These are phyloP conservation scores for Solioccasus polychromus DNA, from an alignment of 768 basidiomycete genomes.

Conservation along the genomic window DNA sequence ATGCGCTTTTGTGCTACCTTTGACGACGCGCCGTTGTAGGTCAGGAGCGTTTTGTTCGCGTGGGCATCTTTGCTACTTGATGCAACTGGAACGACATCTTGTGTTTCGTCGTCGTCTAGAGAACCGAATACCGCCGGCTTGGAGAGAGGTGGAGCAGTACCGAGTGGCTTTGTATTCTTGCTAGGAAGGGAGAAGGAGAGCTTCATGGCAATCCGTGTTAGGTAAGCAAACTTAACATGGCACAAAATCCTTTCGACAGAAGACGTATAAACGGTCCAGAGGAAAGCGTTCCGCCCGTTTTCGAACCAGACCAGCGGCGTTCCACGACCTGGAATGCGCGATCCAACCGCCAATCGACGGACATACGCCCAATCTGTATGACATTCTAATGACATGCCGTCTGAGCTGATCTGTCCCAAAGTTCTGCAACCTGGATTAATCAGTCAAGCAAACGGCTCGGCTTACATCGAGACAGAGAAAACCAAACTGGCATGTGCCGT, in stretches of 20 bases:
- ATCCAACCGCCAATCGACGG: conserved; percentile 49
- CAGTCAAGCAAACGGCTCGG: conserved; percentile 92
- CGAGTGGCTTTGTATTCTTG: conserved; percentile 55
- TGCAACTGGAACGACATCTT: conserved; percentile 48
- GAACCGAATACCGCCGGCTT: conserved; percentile 62
- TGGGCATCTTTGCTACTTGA: conserved; percentile 39
- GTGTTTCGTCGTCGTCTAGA: conserved; percentile 59
- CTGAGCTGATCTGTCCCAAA: conserved; percentile 31
- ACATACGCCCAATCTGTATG: conserved; percentile 88
- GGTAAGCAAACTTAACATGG: conserved; percentile 35
- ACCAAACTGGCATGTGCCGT: conserved; percentile 97
- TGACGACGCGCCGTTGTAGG: conserved; percentile 59
- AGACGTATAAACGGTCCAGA: conserved; percentile 91
- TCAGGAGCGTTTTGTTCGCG: conserved; percentile 53
- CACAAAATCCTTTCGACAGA: conserved; percentile 70
- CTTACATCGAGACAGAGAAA: conserved; percentile 89
- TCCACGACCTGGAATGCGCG: conserved; percentile 32
- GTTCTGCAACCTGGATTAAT: conserved; percentile 90
- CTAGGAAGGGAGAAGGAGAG: conserved; percentile 79
- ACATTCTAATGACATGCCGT: conserved; percentile 3
- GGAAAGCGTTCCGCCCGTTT: conserved; percentile 67
- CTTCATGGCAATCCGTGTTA: conserved; percentile 55
- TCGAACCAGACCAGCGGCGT: conserved; percentile 37
- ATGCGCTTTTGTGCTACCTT: conserved; percentile 69
- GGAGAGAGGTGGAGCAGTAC: conserved; percentile 48